Conservation (phyloP, 1,284 basidiomycete species). For the Xerocomus subilludens region DNA sequence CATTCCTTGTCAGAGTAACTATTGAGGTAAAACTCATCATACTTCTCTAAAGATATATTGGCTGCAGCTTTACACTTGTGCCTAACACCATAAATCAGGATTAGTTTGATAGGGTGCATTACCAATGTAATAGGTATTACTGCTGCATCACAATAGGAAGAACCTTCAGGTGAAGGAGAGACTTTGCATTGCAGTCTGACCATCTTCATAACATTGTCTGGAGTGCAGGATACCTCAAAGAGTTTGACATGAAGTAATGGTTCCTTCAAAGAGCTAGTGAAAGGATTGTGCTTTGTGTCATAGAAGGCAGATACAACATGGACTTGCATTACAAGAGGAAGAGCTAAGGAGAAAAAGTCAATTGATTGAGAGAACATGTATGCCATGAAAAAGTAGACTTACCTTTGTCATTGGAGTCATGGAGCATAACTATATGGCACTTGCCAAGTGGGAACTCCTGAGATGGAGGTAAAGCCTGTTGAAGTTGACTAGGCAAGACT, state of each 20-base stretch:
- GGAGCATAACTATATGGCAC: not conserved
- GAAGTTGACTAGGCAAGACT: conserved; percentile 30
- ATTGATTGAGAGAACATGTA: too few relatives aligned
- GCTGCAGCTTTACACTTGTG: conserved; percentile 6
- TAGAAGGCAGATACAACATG: too few relatives aligned
- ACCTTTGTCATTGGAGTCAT: too few relatives aligned
- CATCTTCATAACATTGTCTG: conserved; percentile 8
- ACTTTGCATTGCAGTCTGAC: not conserved
- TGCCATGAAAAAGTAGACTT: too few relatives aligned
- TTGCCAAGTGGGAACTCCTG: too few relatives aligned
- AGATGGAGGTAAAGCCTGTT: too few relatives aligned
- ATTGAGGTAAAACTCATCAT: conserved; percentile 22
- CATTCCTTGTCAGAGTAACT: conserved; percentile 21
- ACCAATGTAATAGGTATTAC: conserved; percentile 8
- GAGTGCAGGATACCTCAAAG: not conserved
- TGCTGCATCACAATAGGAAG: accelerated
- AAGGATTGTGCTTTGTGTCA: too few relatives aligned
- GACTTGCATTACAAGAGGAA: too few relatives aligned
- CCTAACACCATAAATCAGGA: conserved; percentile 10
- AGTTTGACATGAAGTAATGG: conserved; percentile 8
- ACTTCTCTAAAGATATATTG: conserved; percentile 11
- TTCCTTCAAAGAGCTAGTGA: too few relatives aligned
- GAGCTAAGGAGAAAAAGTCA: too few relatives aligned
- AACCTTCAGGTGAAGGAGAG: not conserved
- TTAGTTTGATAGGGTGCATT: conserved; percentile 10